Percentiles rank a stretch among this genome's conserved stretches.
These are phyloP conservation scores for Scheffersomyces amazonensis DNA, from an alignment of 805 yeast genomes.

Conservation along the genomic window DNA sequence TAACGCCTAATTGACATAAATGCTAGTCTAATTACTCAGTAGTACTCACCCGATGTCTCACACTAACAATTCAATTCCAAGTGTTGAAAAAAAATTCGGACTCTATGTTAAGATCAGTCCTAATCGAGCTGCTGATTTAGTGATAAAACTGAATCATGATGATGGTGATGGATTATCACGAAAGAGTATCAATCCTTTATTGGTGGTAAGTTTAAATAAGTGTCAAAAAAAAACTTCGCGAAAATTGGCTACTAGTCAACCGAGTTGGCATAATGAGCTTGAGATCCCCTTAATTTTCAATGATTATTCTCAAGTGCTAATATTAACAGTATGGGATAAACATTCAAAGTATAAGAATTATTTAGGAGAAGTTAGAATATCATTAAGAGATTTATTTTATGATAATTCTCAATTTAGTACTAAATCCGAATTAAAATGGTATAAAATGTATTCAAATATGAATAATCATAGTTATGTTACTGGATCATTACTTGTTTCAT, in stretches of 20 bases:
- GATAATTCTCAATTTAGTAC: slow-evolving; percentile 8
- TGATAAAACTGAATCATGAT: slow-evolving; percentile 11
- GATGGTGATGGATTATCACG: background rate
- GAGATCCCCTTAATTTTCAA: slow-evolving; percentile 25
- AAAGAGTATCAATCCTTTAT: slow-evolving; percentile 32
- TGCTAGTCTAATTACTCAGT: no score
- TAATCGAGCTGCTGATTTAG: slow-evolving; percentile 37
- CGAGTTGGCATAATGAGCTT: slow-evolving; percentile 38
- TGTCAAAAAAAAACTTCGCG: slow-evolving; percentile 25
- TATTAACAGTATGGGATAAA: slow-evolving; percentile 39
- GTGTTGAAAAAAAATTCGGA: slow-evolving; percentile 5
- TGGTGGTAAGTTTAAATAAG: slow-evolving; percentile 32
- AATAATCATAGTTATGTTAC: slow-evolving; percentile 43
- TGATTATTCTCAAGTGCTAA: slow-evolving; percentile 27
- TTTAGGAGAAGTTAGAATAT: slow-evolving; percentile 38
- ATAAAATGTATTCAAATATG: slow-evolving; percentile 38
- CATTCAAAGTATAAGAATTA: slow-evolving; percentile 34
- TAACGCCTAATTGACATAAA: no score
- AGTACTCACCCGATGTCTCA: no score
- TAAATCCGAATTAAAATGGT: slow-evolving; percentile 40
- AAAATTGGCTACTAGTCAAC: slow-evolving; percentile 32
- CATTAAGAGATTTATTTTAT: slow-evolving; percentile 25
- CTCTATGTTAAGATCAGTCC: slow-evolving; percentile 32
- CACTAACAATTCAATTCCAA: no score
- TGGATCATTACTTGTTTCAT: slow-evolving; percentile 44